A percentile compares a stretch with the other conserved stretches of the same genome.
These are phyloP conservation scores for Fragaria iinumae DNA, from an alignment of 306 rosid genomes.

Conservation along the genomic window DNA sequence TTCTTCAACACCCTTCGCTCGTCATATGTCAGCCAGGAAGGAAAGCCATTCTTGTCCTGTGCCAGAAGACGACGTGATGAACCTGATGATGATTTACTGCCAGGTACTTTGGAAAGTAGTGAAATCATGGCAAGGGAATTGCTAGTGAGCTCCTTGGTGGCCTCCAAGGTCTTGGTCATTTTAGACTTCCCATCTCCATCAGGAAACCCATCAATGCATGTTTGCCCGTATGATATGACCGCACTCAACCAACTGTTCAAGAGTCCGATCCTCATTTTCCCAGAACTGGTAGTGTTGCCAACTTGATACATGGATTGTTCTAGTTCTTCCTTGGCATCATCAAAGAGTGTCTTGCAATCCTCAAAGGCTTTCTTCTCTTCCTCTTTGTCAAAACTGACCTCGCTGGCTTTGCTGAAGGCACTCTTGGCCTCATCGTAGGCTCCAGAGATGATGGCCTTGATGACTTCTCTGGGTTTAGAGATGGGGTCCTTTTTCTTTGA, in stretches of 20 bases:
- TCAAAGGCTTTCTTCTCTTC: slow-evolving; percentile 61
- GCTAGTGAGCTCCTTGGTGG: slow-evolving; percentile 56
- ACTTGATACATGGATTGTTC: slow-evolving; percentile 29
- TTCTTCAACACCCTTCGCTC: slow-evolving; percentile 65
- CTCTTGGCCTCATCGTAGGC: slow-evolving; percentile 38
- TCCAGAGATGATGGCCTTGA: slow-evolving; percentile 38
- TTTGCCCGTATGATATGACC: slow-evolving; percentile 66
- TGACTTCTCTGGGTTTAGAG: slow-evolving; percentile 51
- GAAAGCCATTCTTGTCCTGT: slow-evolving; percentile 43
- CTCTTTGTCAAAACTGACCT: slow-evolving; percentile 30
- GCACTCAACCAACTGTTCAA: slow-evolving; percentile 84
- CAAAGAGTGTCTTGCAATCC: slow-evolving; percentile 56
- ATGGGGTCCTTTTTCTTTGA: background rate
- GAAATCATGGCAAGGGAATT: slow-evolving; percentile 69
- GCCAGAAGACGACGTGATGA: slow-evolving; percentile 36
- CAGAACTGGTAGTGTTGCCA: background rate
- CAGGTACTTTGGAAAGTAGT: slow-evolving; percentile 27
- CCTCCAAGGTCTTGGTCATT: slow-evolving; percentile 30
- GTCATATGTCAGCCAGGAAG: slow-evolving; percentile 53
- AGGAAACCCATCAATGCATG: slow-evolving; percentile 76
- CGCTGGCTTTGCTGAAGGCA: slow-evolving; percentile 34
- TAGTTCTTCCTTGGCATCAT: slow-evolving; percentile 54
- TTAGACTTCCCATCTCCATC: slow-evolving; percentile 51
- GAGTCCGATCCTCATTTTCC: slow-evolving; percentile 30
- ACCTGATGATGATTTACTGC: background rate